Conservation (phyloP, 1,139 yeast genomes). For the Groenewaldozyma sp. region DNA sequence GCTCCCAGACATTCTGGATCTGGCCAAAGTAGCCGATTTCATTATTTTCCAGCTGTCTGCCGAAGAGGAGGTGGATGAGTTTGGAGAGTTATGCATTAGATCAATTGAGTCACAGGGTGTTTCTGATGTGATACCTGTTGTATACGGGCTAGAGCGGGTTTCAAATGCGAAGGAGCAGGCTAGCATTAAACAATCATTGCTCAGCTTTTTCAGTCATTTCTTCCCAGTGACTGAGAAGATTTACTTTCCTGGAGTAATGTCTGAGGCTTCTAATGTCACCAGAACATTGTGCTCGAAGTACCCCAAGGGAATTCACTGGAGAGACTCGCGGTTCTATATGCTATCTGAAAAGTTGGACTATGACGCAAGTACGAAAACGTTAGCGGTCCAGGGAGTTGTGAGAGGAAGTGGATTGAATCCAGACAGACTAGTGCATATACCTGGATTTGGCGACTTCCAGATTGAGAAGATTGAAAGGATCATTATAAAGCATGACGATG, state of each 20-base stretch:
- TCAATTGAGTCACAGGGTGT: slow-evolving; percentile 90
- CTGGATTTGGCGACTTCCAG: slow-evolving; percentile 86
- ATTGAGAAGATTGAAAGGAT: slow-evolving; percentile 42
- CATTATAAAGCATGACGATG: slow-evolving; percentile 19
- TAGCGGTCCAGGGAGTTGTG: slow-evolving; percentile 71
- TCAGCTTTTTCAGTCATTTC: slow-evolving; percentile 78
- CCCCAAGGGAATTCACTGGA: slow-evolving; percentile 83
- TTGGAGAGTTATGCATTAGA: slow-evolving; percentile 84
- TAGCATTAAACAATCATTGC: slow-evolving; percentile 71
- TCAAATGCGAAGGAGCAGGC: slow-evolving; percentile 70
- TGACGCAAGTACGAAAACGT: slow-evolving; percentile 32
- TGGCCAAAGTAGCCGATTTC: slow-evolving; percentile 82
- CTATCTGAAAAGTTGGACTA: slow-evolving; percentile 59
- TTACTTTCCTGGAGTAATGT: slow-evolving; percentile 54
- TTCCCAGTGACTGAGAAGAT: slow-evolving; percentile 80
- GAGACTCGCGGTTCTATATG: slow-evolving; percentile 82
- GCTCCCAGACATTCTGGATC: slow-evolving; percentile 66
- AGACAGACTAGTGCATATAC: slow-evolving; percentile 72
- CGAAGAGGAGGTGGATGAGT: slow-evolving; percentile 65
- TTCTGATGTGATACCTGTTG: slow-evolving; percentile 69
- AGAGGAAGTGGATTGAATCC: slow-evolving; percentile 80
- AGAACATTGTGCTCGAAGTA: slow-evolving; percentile 75
- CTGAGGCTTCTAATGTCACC: slow-evolving; percentile 64
- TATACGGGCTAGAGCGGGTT: slow-evolving; percentile 58
- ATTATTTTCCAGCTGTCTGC: slow-evolving; percentile 85